Evolutionary conservation across 139 green algal genomes (phyloP).

Genomic region (Edaphochlamys debaryana): DNA sequence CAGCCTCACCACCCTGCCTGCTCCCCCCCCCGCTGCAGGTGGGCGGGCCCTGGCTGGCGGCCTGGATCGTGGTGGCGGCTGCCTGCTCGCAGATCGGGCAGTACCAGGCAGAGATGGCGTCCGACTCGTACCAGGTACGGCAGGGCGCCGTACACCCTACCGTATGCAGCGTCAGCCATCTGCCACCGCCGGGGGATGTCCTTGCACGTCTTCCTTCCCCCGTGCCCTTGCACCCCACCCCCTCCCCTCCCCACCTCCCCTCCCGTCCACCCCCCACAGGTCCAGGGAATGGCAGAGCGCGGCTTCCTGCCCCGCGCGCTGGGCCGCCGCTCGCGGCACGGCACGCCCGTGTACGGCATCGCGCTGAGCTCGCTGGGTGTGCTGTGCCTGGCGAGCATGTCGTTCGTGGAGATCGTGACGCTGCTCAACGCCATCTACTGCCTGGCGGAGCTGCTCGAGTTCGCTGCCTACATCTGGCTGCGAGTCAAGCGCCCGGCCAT

Average conservation of each 20-base stretch:
- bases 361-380: slow-evolving; percentile 84
- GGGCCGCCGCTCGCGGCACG: slow-evolving; percentile 72
- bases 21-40: slow-evolving; percentile 61
- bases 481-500: slow-evolving; percentile 77
- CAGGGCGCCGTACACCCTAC: too few relatives aligned
- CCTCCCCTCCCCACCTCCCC: not conserved
- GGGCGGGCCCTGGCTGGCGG: slow-evolving; percentile 86
- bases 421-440: slow-evolving; percentile 97
- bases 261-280: not conserved
- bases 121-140: slow-evolving; percentile 89
- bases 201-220: too few relatives aligned
- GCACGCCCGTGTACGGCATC: slow-evolving; percentile 91
- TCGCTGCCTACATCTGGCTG: slow-evolving; percentile 91
- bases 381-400: slow-evolving; percentile 70
- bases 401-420: slow-evolving; percentile 89
- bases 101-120: slow-evolving; percentile 97
- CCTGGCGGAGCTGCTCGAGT: slow-evolving; percentile 95
- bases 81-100: slow-evolving; percentile 92
- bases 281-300: slow-evolving; percentile 94
- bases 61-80: slow-evolving; percentile 87
- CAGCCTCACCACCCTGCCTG: not conserved
- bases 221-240: not conserved
- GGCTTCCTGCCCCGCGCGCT: slow-evolving; percentile 89
- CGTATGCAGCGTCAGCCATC: not conserved
- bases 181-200: too few relatives aligned